Conservation (phyloP, 345 rosid genomes). For the Hibiscus syriacus region DNA sequence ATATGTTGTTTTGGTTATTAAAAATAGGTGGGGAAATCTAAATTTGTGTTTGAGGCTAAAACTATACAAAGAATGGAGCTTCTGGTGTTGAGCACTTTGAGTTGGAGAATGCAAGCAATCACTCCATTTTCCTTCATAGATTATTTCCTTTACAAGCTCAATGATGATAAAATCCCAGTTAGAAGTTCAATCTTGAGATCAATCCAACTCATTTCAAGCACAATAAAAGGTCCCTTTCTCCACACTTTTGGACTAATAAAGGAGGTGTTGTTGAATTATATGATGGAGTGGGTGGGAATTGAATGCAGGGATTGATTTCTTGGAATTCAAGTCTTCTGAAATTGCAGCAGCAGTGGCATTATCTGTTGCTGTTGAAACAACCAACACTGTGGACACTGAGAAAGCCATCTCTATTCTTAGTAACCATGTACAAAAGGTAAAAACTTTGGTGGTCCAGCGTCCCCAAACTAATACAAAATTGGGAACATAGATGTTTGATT, state of each 20-base stretch:
- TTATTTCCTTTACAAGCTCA: constrained; percentile 47
- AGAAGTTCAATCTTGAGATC: constrained; percentile 34
- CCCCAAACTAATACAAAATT: too few species aligned
- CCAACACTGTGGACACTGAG: constrained; percentile 35
- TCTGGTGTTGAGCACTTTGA: constrained; percentile 53
- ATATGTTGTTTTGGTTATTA: neutral
- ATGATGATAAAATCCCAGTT: constrained; percentile 29
- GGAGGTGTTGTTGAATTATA: too few species aligned
- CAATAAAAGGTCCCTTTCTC: constrained; percentile 35
- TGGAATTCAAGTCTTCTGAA: constrained; percentile 73
- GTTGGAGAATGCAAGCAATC: constrained; percentile 72
- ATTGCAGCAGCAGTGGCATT: constrained; percentile 74
- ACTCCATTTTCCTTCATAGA: constrained; percentile 65
- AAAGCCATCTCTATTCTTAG: constrained; percentile 40
- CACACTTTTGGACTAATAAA: too few species aligned
- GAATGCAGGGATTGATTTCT: constrained; percentile 57
- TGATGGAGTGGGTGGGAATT: constrained; percentile 11
- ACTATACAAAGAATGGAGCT: constrained; percentile 74
- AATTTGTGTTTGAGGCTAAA: constrained; percentile 55
- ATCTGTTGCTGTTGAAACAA: constrained; percentile 35
- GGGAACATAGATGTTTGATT: too few species aligned
- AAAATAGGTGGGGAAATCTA: constrained; percentile 46
- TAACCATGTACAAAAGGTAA: constrained; percentile 45
- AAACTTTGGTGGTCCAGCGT: constrained; percentile 21
- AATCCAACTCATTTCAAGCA: constrained; percentile 38